Conservation (phyloP, 768 basidiomycete genomes). For the Tylopilus vinaceipallidus region DNA sequence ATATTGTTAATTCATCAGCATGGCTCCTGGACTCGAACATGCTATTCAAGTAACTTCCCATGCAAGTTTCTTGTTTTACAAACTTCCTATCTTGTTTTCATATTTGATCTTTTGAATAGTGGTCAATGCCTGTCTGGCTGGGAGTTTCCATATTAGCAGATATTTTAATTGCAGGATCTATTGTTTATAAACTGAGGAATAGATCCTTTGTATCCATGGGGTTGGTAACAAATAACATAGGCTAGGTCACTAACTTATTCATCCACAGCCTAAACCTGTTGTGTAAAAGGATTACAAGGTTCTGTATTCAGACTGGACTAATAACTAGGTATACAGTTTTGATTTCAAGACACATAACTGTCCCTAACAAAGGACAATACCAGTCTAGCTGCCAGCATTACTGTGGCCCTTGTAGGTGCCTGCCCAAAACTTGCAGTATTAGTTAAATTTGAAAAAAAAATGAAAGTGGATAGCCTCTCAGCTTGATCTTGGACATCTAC, state of each 20-base stretch:
- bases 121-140: slow-evolving; percentile 21
- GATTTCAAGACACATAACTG: not conserved
- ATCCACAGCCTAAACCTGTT: slow-evolving; percentile 11
- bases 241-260: not conserved
- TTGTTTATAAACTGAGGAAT: slow-evolving; percentile 15
- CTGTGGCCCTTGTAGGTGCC: slow-evolving; percentile 19
- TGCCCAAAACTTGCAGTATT: not conserved
- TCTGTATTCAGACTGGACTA: slow-evolving; percentile 28
- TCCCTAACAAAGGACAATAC: not conserved
- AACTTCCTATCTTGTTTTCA: no score
- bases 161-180: slow-evolving; percentile 22
- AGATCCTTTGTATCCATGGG: slow-evolving; percentile 4
- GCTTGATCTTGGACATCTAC: slow-evolving; percentile 18
- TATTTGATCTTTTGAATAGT: slow-evolving; percentile 9
- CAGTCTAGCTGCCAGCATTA: slow-evolving; percentile 17
- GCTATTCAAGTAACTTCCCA: no score
- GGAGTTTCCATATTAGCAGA: slow-evolving; percentile 21
- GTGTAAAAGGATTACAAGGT: slow-evolving; percentile 16
- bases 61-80: no score
- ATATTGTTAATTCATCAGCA: not conserved
- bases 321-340: slow-evolving; percentile 20
- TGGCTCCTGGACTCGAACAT: not conserved
- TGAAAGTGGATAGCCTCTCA: slow-evolving; percentile 19
- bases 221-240: slow-evolving; percentile 4
- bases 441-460: not conserved